Evolutionary conservation across 2,329 filamentous ascomycete genomes (phyloP), one percentile per base, ranked within the genome.

Genomic region (Colletotrichum sublineola): DNA sequence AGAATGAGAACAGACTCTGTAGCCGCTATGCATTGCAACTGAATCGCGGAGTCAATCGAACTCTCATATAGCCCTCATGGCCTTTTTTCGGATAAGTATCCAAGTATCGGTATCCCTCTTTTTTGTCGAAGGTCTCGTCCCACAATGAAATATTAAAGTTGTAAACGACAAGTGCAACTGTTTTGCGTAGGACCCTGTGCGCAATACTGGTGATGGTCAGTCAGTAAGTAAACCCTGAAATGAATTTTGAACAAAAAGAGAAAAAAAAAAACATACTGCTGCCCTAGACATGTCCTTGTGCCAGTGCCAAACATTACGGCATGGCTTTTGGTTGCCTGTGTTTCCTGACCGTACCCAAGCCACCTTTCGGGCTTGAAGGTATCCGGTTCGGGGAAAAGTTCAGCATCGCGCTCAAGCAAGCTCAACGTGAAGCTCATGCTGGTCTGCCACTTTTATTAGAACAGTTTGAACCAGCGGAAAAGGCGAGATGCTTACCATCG

Each of bases 221-320:
- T 40, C 29, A 36, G 56, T 12, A 55, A 24, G 18, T 18, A 5
- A 12, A 12, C 4, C 6, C 14, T 29, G 4, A 48, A 15, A 11
- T 12, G 5, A 5, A 15, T 29, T 3, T 12, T 40, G 11, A 24
- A 24, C 24, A 24, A 24, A 24, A 24, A 24, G 24, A 24, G 24
- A 24, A 24, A 24, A 24, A 24, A 20, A 7, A 11, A 20, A n/a
- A 73, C 72, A 33, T 44, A 74, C 72, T 69, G 68, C 42, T 75
- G 74, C 2, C 74, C 74, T 29, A 75, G 44, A n/a, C 74, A 75
- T n/a, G 71, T 75, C 38, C 74, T 46, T 3, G 73, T 74, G 3
- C 74, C 74, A 0, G 74, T 75, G 6, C 74, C 74, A 55, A 75
- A 75, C 3, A 56, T 67, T 1, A 67, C 71, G 1, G 67, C 58